Evolutionary conservation across 495 filamentous ascomycete species (phyloP).

Genomic region (Parathielavia appendiculata): DNA sequence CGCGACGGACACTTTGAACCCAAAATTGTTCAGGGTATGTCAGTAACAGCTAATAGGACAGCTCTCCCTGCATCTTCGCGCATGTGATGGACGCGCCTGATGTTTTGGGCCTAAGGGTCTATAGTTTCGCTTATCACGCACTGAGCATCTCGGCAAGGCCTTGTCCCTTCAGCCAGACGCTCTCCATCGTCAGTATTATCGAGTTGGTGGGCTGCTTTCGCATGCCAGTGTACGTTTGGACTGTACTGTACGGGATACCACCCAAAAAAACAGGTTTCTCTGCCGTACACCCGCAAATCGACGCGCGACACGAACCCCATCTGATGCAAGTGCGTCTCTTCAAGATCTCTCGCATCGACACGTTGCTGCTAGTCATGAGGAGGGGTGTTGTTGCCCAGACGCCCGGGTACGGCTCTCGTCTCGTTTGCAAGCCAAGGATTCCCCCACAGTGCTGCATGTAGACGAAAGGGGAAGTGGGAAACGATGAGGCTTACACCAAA

Average conservation of each 20-base stretch:
- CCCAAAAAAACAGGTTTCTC: background rate
- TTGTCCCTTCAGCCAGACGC: too few species aligned
- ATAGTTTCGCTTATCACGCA: too few species aligned
- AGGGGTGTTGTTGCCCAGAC: background rate
- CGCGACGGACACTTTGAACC: too few species aligned
- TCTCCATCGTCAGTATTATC: too few species aligned
- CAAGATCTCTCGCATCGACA: conserved; percentile 12
- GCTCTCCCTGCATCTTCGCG: too few species aligned
- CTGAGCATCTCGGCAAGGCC: too few species aligned
- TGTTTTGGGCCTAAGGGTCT: too few species aligned
- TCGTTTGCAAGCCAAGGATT: background rate
- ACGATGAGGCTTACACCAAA: background rate
- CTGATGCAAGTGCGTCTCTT: background rate
- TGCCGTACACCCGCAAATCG: background rate
- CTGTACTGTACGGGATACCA: background rate
- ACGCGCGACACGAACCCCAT: conserved; percentile 1
- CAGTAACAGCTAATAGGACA: too few species aligned
- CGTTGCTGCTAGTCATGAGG: background rate
- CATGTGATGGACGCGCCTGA: too few species aligned
- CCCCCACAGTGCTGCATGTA: conserved; percentile 5
- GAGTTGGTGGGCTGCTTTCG: too few species aligned
- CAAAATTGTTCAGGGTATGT: too few species aligned
- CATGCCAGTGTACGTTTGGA: too few species aligned
- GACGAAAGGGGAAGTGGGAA: conserved; percentile 3
- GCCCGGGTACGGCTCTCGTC: background rate